Conservation (phyloP, 2,329 filamentous ascomycete species). For the Colletotrichum chlorophyti region DNA sequence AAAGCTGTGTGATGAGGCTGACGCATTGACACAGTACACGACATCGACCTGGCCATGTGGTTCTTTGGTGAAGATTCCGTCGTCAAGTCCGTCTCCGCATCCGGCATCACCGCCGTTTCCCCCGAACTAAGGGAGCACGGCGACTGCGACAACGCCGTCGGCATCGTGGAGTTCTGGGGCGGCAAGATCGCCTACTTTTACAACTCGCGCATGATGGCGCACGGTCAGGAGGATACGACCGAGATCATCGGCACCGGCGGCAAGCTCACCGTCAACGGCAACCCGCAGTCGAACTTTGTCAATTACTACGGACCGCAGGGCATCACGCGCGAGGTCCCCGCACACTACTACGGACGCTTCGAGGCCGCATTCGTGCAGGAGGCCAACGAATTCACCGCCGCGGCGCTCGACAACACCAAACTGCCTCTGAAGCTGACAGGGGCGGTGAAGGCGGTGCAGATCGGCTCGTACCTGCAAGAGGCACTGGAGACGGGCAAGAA, state of each 20-base stretch:
- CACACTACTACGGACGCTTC: conserved; percentile 69
- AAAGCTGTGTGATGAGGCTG: too few relatives aligned
- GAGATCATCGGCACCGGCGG: conserved; percentile 73
- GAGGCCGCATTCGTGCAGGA: conserved; percentile 67
- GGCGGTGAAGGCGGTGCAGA: conserved; percentile 66
- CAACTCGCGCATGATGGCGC: conserved; percentile 70
- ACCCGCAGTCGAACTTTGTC: conserved; percentile 62
- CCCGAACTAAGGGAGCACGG: conserved; percentile 40
- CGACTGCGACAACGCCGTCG: conserved; percentile 45
- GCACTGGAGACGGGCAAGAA: conserved; percentile 60
- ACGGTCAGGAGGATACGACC: conserved; percentile 71
- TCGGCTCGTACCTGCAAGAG: conserved; percentile 67
- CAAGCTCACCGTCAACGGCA: conserved; percentile 66
- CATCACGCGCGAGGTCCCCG: conserved; percentile 64
- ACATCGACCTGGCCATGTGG: conserved; percentile 38
- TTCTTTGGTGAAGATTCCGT: conserved; percentile 40
- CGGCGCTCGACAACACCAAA: conserved; percentile 60
- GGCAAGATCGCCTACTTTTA: conserved; percentile 72
- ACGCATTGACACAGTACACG: too few relatives aligned
- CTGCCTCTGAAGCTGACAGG: conserved; percentile 63
- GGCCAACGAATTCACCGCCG: conserved; percentile 67
- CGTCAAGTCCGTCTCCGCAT: conserved; percentile 39
- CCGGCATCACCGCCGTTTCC: conserved; percentile 40
- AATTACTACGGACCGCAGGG: conserved; percentile 60
- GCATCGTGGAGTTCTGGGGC: conserved; percentile 69